Conservation (phyloP, 2,329 filamentous ascomycete species). For the Cryphonectria parasitica region DNA sequence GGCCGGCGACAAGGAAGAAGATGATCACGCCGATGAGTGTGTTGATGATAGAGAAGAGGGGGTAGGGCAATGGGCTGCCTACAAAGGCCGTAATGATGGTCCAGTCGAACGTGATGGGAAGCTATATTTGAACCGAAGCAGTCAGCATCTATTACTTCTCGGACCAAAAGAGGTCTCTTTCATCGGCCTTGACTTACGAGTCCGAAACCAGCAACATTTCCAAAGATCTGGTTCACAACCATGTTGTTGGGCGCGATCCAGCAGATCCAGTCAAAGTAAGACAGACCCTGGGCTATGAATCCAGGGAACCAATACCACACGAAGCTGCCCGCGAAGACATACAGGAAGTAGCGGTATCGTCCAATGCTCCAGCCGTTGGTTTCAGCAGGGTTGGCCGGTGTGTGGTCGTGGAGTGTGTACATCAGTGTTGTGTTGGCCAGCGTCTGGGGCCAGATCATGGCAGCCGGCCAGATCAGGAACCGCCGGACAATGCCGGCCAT, state of each 20-base stretch:
- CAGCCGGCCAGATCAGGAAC: slow-evolving; percentile 63
- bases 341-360: slow-evolving; percentile 22
- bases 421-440: slow-evolving; percentile 66
- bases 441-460: slow-evolving; percentile 67
- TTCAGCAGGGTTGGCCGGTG: slow-evolving; percentile 45
- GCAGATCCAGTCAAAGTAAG: slow-evolving; percentile 26
- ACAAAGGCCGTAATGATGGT: slow-evolving; percentile 25
- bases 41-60: slow-evolving; percentile 23
- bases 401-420: slow-evolving; percentile 67
- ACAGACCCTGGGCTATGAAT: slow-evolving; percentile 22
- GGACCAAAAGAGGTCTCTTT: background rate
- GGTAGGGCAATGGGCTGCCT: slow-evolving; percentile 23
- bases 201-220: slow-evolving; percentile 23
- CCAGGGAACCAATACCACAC: slow-evolving; percentile 27
- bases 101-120: slow-evolving; percentile 28
- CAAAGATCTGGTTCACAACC: slow-evolving; percentile 26
- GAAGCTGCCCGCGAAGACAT: slow-evolving; percentile 20
- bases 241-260: slow-evolving; percentile 26
- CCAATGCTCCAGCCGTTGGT: slow-evolving; percentile 25
- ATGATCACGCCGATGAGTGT: slow-evolving; percentile 21
- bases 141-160: background rate
- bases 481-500: slow-evolving; percentile 63
- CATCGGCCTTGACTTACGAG: slow-evolving; percentile 16
- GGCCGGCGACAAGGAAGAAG: slow-evolving; percentile 21
- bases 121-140: background rate